Percentiles rank a stretch among this genome's conserved stretches.
Evolutionary conservation across 2,329 filamentous ascomycete genomes (phyloP).

Genomic region (Aspergillus udagawae): DNA sequence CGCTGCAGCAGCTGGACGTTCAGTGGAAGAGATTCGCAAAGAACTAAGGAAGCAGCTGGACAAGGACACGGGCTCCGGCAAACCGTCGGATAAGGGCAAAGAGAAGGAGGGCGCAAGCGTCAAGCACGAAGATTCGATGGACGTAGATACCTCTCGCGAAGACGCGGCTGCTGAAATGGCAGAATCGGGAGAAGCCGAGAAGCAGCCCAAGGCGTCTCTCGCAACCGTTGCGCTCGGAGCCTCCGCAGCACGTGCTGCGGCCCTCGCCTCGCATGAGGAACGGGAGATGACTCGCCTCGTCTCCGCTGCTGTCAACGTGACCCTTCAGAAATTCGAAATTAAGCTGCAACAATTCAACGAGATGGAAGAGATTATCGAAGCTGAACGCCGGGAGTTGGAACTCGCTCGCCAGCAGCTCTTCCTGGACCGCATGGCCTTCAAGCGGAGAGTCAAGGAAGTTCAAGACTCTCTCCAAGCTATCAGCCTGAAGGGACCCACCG

Average conservation of each 20-base stretch:
- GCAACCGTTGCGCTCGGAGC: constrained; percentile 80
- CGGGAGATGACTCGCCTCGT: constrained; percentile 94
- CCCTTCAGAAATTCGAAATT: constrained; percentile 91
- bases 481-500: constrained; percentile 40
- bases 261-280: constrained; percentile 91
- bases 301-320: constrained; percentile 85
- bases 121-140: constrained; percentile 58
- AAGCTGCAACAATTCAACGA: constrained; percentile 96
- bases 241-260: constrained; percentile 79
- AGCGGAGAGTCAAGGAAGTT: constrained; percentile 77
- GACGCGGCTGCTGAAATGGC: constrained; percentile 30
- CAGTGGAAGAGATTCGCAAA: constrained; percentile 79
- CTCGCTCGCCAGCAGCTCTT: constrained; percentile 89
- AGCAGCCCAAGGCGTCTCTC: constrained; percentile 46
- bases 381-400: constrained; percentile 89
- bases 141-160: constrained; percentile 46
- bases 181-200: constrained; percentile 42
- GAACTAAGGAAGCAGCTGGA: constrained; percentile 76
- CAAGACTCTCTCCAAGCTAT: constrained; percentile 63
- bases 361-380: constrained; percentile 87
- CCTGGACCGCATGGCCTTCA: constrained; percentile 84
- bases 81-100: constrained; percentile 44
- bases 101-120: constrained; percentile 46
- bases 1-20: constrained; percentile 83
- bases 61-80: constrained; percentile 49